Evolutionary conservation across 2,329 filamentous ascomycete species (phyloP).

Genomic region (Kalaharituber pfeilii): DNA sequence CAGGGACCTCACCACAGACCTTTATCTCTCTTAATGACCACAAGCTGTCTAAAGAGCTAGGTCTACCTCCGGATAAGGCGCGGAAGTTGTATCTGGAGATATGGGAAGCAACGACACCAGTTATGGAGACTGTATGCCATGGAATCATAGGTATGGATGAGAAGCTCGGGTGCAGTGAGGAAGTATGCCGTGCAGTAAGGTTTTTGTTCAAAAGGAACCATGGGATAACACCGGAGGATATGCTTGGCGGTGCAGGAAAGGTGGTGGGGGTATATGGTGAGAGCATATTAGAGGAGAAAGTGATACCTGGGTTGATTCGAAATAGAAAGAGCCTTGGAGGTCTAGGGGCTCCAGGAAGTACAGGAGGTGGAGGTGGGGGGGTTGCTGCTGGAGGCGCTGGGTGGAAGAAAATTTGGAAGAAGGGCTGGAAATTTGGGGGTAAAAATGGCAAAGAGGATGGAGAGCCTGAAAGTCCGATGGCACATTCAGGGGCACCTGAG

Average conservation of each 20-base stretch:
- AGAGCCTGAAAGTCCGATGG: background rate
- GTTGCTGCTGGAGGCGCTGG: background rate
- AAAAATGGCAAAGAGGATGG: conserved; percentile 6
- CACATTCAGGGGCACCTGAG: background rate
- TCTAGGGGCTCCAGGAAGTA: background rate
- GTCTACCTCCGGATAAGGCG: conserved; percentile 12
- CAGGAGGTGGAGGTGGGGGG: background rate
- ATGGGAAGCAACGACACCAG: conserved; percentile 14
- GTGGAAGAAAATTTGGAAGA: conserved; percentile 10
- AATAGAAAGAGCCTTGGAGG: background rate
- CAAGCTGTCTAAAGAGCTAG: conserved; percentile 11
- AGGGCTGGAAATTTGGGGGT: conserved; percentile 10
- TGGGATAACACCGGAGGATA: conserved; percentile 10
- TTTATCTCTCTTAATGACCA: conserved; percentile 13
- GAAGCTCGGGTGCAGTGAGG: conserved; percentile 11
- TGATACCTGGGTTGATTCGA: background rate
- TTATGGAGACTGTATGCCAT: conserved; percentile 12
- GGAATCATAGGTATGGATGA: conserved; percentile 14
- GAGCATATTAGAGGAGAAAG: background rate
- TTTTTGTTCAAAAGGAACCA: conserved; percentile 13
- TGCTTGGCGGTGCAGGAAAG: conserved; percentile 6
- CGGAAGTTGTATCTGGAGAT: conserved; percentile 13
- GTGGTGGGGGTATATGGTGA: conserved; percentile 7
- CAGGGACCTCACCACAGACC: conserved; percentile 6
- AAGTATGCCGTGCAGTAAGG: conserved; percentile 11